A percentile compares a stretch with the other conserved stretches of the same genome.
These are phyloP conservation scores for Penicillium brevicompactum DNA, from an alignment of 2,329 filamentous ascomycete genomes.

Conservation along the genomic window DNA sequence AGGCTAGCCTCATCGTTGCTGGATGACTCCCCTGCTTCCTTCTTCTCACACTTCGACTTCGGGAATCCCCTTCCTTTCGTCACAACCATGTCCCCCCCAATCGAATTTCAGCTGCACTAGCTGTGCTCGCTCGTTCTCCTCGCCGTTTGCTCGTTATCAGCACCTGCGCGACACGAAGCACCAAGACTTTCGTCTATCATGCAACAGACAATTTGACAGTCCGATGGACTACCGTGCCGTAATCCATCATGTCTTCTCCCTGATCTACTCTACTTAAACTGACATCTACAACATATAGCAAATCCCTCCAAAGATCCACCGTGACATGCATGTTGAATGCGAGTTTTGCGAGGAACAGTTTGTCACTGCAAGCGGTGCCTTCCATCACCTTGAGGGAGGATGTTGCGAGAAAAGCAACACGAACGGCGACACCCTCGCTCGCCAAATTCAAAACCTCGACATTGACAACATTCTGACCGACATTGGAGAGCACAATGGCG, in stretches of 20 bases:
- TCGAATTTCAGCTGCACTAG: constrained; percentile 20
- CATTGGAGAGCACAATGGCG: background rate
- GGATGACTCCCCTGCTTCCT: background rate
- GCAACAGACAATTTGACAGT: constrained; percentile 32
- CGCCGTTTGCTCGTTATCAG: constrained; percentile 14
- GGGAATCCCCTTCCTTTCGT: background rate
- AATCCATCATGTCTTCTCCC: background rate
- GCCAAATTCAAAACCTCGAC: too few relatives aligned
- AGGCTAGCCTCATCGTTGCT: too few relatives aligned
- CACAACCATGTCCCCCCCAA: background rate
- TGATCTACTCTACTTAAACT: constrained; percentile 45
- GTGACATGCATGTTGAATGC: constrained; percentile 49
- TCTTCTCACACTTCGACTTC: background rate
- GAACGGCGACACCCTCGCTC: too few relatives aligned
- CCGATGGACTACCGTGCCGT: constrained; percentile 35
- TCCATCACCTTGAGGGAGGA: constrained; percentile 56
- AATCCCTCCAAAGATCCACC: constrained; percentile 55
- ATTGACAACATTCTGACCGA: background rate
- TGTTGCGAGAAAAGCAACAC: too few relatives aligned
- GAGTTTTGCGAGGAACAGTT: constrained; percentile 56
- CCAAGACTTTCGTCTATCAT: constrained; percentile 33
- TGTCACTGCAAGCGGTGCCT: constrained; percentile 56
- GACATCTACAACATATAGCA: constrained; percentile 47
- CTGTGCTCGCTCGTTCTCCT: constrained; percentile 17
- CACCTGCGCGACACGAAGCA: constrained; percentile 26